Conservation (phyloP, 83 land plant genomes). For the Thuja plicata region DNA sequence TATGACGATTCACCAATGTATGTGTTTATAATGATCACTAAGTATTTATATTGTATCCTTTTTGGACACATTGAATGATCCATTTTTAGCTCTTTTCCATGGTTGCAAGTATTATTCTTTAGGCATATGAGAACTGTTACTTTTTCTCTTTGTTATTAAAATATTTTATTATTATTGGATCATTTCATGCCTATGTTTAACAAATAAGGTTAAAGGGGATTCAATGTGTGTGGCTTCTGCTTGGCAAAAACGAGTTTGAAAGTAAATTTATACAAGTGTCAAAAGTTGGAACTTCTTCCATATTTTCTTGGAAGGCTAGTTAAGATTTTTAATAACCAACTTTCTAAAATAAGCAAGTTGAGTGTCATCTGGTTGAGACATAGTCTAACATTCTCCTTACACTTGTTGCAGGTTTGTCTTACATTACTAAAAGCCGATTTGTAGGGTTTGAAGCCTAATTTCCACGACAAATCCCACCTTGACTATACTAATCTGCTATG, state of each 20-base stretch:
- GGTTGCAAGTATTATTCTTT: not conserved
- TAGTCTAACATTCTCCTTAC: not conserved
- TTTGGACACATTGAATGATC: not conserved
- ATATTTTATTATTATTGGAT: not conserved
- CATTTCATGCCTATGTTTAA: not conserved
- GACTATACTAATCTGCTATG: not conserved
- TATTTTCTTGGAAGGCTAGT: not conserved
- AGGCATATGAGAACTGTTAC: not conserved
- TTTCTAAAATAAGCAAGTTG: not conserved
- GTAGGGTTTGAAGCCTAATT: not conserved
- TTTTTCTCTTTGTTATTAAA: not conserved
- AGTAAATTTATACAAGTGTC: not conserved
- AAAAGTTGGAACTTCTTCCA: not conserved
- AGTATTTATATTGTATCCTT: not conserved
- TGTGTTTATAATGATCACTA: not conserved
- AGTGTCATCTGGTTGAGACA: not conserved
- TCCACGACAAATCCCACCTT: not conserved
- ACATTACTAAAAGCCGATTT: not conserved
- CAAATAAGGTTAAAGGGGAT: not conserved
- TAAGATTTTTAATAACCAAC: not conserved
- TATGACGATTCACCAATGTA: not conserved
- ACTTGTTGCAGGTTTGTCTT: not conserved
- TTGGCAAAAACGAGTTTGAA: not conserved
- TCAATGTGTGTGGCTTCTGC: not conserved
- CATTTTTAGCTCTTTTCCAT: not conserved